Base-by-base conservation (phyloP, 768 basidiomycete genomes). In the Tricholoma terreum region DNA sequence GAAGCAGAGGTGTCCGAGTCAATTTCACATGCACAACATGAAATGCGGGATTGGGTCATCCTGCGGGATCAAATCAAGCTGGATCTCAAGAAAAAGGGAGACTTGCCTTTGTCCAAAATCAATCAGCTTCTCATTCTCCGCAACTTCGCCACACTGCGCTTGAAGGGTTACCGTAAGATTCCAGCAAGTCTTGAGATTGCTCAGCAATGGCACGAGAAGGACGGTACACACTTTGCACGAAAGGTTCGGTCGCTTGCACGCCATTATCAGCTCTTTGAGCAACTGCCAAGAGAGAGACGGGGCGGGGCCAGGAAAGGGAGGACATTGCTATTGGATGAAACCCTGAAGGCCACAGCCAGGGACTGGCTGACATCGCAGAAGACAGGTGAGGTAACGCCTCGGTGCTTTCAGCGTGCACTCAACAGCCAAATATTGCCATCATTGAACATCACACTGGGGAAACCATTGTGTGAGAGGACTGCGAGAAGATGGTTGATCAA, bases 261-360 rank as follows among this genome's bases (percentile, higher is more conserved):
- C 3, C 73, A 76, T 60, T 76, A 75, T 57, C 73, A 76, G 55
- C 50, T 66, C 9, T 76, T 74, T 49, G 66, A 72, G 55, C 64
- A 69, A 34, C 66, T 74, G 5, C 73, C 73, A 10, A 12, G 27
- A 0, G 71, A 74, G 43, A 63, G 60, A 10, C 52, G 59, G 21
- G 70, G 72, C 10, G 66, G 72, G 4, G 19, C 17, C 11, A 42
- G 49, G n/a, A 63, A 60, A 42, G 21, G 46, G 4, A 46, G 54
- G n/a, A 64, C 55, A 9, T 56, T 58, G 24, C 61, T 72, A 2
- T 46, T 57, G 19, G 67, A 72, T 58, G 65, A 70, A 49, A 14
- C 35, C 22, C 63, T 70, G 1, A 42, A 58, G 35, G 52, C 33
- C 10, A 38, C 50, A 3, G 52, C 60, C 9, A 48, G 55, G 0